Percentiles rank a stretch among this genome's conserved stretches.
Evolutionary conservation across 2,329 filamentous ascomycete species (phyloP).

Genomic region (Aspergillus alliaceus): DNA sequence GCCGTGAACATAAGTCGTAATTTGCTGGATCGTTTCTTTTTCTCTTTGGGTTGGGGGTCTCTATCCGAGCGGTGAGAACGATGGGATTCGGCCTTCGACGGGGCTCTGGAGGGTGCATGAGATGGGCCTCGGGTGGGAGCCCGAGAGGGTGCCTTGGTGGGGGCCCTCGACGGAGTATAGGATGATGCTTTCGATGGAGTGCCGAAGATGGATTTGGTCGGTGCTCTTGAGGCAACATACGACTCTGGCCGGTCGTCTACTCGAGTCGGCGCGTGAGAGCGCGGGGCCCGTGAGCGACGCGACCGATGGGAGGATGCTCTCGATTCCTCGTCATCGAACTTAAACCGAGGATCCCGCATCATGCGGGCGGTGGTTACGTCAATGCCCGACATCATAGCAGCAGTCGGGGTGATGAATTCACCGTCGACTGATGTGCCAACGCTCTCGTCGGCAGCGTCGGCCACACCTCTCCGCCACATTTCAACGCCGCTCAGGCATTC

Average conservation of each 20-base stretch:
- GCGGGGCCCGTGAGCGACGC: conserved; percentile 29
- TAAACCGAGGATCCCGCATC: conserved; percentile 34
- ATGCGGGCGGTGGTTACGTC: conserved; percentile 34
- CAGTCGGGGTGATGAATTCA: conserved; percentile 64
- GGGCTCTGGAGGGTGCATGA: conserved; percentile 13
- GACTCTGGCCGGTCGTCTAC: conserved; percentile 18
- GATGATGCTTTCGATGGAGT: conserved; percentile 12
- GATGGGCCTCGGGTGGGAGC: conserved; percentile 19
- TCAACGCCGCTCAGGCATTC: conserved; percentile 60
- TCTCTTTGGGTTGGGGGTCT: conserved; percentile 31
- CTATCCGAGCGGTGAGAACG: conserved; percentile 25
- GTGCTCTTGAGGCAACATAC: conserved; percentile 12
- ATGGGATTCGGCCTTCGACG: conserved; percentile 23
- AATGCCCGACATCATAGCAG: conserved; percentile 50
- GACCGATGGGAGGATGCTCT: conserved; percentile 37
- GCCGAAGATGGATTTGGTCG: conserved; percentile 13
- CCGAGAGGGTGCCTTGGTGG: conserved; percentile 20
- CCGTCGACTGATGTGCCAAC: conserved; percentile 63
- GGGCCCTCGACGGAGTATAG: conserved; percentile 10
- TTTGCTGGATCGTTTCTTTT: conserved; percentile 42
- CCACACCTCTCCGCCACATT: conserved; percentile 63
- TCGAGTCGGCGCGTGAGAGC: conserved; percentile 3
- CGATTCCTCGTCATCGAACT: conserved; percentile 35
- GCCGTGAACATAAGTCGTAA: conserved; percentile 37
- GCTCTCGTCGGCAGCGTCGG: conserved; percentile 55